phyloP scores from a whole-genome alignment of 176 grass and related monocot species.

The barley (Hordeum vulgare) region MorexV3_pseudomolecules_assembly NC_058524.1:304185756-304186255 shows the following conservation, averaged over 20 bases:
- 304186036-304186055: not conserved
- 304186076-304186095: not conserved
- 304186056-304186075: not conserved
- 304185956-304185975: not conserved
- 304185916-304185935: too few relatives aligned
- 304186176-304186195: not conserved
- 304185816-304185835: too few relatives aligned
- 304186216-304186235: constrained; percentile 54
- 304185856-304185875: too few relatives aligned
- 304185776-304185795: not conserved
- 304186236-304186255: constrained; percentile 99
- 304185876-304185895: too few relatives aligned
- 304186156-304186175: not conserved
- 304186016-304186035: not conserved
- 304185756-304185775: not conserved
- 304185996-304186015: not conserved
- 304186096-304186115: not conserved
- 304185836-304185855: too few relatives aligned
- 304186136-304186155: not conserved
- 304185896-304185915: too few relatives aligned
- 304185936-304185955: too few relatives aligned
- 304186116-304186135: not conserved
- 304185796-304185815: not conserved
- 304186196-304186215: constrained; percentile 1
- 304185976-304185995: not conserved